Percentiles rank a stretch among this genome's conserved stretches.
These are phyloP conservation scores for Mortierella claussenii DNA, from an alignment of 192 early-diverging fungal species.

Conservation along the genomic window DNA sequence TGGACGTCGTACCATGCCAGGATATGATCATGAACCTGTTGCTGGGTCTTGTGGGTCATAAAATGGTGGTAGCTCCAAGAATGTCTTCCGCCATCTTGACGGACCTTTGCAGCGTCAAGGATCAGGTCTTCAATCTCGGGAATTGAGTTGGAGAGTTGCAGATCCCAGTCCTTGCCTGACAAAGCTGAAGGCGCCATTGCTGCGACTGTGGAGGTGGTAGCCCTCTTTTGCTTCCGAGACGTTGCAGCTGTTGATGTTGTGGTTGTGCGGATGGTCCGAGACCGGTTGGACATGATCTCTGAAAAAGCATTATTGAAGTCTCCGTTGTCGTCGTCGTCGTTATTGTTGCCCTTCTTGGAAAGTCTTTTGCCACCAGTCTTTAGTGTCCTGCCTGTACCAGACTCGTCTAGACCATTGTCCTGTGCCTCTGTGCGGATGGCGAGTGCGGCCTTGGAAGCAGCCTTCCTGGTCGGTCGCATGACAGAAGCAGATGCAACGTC, in stretches of 20 bases:
- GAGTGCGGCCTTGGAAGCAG: conserved; percentile 36
- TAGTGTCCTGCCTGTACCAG: too few relatives aligned
- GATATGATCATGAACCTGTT: conserved; percentile 53
- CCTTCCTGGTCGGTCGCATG: conserved; percentile 19
- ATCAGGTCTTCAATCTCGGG: conserved; percentile 48
- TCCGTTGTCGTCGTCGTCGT: not conserved
- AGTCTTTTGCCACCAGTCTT: too few relatives aligned
- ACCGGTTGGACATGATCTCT: conserved; percentile 22
- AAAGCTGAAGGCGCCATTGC: not conserved
- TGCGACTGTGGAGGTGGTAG: not conserved
- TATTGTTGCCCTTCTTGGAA: not conserved
- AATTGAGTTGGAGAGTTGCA: not conserved
- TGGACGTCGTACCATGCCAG: conserved; percentile 71
- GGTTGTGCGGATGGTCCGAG: not conserved
- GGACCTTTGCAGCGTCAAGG: conserved; percentile 22
- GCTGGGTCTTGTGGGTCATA: conserved; percentile 8
- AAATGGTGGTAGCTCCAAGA: conserved; percentile 53
- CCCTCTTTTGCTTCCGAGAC: not conserved
- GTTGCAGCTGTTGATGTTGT: not conserved
- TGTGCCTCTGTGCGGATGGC: conserved; percentile 32
- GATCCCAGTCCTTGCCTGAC: too few relatives aligned
- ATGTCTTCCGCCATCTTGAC: conserved; percentile 13
- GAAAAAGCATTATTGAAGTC: conserved; percentile 24
- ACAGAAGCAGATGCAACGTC: too few relatives aligned
- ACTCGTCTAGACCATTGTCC: conserved; percentile 2